phyloP scores from a whole-genome alignment of 345 rosid genomes.

The Rubroshorea leprosula region DNA sequence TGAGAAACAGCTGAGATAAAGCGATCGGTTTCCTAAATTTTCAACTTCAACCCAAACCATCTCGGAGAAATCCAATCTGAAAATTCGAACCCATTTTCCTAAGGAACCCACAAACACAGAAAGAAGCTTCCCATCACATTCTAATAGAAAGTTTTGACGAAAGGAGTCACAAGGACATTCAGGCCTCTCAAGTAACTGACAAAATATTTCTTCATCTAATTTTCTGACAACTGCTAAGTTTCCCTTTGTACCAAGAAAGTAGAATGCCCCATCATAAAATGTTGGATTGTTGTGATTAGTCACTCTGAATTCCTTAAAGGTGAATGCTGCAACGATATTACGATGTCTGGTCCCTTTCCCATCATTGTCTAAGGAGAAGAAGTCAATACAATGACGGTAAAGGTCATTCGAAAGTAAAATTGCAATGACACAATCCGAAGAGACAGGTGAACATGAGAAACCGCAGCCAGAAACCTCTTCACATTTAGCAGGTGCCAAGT shows the following conservation, averaged over 20 bases:
- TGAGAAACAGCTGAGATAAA: background rate
- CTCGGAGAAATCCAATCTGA: background rate
- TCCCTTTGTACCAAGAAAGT: background rate
- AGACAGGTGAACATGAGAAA: background rate
- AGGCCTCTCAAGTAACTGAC: background rate
- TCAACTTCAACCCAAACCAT: background rate
- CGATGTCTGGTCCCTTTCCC: no score
- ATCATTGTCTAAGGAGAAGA: no score
- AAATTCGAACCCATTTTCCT: background rate
- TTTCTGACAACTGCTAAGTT: no score
- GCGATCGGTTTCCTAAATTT: background rate
- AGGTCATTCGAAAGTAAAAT: background rate
- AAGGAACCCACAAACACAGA: background rate
- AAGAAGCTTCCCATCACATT: background rate
- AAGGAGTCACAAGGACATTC: background rate
- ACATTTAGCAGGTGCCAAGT: background rate
- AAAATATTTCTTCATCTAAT: no score
- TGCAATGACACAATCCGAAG: background rate
- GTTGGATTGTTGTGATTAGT: no score
- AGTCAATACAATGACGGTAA: background rate
- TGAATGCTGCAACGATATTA: no score
- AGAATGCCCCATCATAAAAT: no score
- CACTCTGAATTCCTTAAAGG: no score
- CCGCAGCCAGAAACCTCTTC: background rate
- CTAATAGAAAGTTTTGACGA: background rate